Evolutionary conservation across 2,329 filamentous ascomycete genomes (phyloP).

Genomic region (Xylariaceae sp.): DNA sequence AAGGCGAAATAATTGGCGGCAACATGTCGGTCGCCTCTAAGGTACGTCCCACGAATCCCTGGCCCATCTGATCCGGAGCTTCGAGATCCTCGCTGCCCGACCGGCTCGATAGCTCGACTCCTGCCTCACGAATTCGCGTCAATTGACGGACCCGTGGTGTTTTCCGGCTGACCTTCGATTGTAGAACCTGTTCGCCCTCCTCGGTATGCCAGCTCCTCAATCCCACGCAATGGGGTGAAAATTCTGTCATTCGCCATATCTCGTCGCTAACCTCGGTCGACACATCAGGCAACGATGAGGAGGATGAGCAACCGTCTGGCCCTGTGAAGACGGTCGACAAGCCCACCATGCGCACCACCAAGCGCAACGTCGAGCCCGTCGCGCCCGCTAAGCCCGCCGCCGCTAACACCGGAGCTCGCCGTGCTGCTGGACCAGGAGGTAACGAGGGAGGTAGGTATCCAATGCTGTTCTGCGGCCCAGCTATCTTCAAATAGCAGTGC

Average conservation of each 20-base stretch:
- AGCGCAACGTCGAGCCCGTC: constrained; percentile 80
- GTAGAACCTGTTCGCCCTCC: constrained; percentile 95
- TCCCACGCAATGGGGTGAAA: constrained; percentile 16
- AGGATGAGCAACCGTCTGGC: constrained; percentile 66
- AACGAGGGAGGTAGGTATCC: constrained; percentile 79
- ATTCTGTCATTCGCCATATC: constrained; percentile 9
- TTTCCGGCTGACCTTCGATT: constrained; percentile 18
- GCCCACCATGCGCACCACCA: constrained; percentile 62
- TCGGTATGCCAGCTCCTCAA: constrained; percentile 60
- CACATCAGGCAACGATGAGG: constrained; percentile 51
- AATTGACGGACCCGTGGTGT: constrained; percentile 4
- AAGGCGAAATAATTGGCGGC: constrained; percentile 48
- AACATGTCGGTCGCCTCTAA: constrained; percentile 57
- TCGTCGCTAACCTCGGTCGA: constrained; percentile 17
- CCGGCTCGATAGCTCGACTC: no score
- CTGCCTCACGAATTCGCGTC: not conserved
- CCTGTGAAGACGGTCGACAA: constrained; percentile 89
- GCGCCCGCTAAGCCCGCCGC: constrained; percentile 43
- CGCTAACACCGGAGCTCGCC: constrained; percentile 36
- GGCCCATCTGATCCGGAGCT: constrained; percentile 2
- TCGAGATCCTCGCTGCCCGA: not conserved
- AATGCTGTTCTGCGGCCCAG: not conserved
- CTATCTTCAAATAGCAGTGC: no score
- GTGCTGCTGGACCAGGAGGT: constrained; percentile 57
- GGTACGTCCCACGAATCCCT: constrained; percentile 32